phyloP scores from a whole-genome alignment of 495 filamentous ascomycete species.

The Haplographium delicatum region DNA sequence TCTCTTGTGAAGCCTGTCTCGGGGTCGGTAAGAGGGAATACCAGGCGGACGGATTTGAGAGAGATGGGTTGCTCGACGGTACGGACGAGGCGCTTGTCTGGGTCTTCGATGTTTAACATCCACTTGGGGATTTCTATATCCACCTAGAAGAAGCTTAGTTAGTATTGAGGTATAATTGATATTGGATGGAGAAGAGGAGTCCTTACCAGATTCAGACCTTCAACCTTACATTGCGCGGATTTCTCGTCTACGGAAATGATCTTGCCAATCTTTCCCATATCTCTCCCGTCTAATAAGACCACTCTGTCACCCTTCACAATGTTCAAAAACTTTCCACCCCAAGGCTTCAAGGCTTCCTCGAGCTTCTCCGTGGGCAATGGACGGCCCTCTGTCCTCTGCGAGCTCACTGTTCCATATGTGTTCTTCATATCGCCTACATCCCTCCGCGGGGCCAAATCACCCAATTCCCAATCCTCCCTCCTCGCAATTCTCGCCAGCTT shows the following conservation, averaged over 20 bases:
- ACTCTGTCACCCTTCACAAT: conserved; percentile 70
- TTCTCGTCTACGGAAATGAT: conserved; percentile 53
- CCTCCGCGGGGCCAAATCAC: conserved; percentile 66
- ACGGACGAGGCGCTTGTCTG: conserved; percentile 37
- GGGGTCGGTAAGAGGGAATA: conserved; percentile 64
- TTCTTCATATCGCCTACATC: conserved; percentile 46
- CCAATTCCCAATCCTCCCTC: conserved; percentile 70
- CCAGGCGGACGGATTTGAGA: conserved; percentile 69
- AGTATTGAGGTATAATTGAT: not conserved
- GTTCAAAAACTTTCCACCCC: conserved; percentile 53
- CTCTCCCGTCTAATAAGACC: conserved; percentile 66
- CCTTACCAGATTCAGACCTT: conserved; percentile 64
- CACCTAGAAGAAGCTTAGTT: conserved; percentile 34
- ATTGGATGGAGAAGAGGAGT: not conserved
- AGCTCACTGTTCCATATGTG: conserved; percentile 20
- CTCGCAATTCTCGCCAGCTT: conserved; percentile 31
- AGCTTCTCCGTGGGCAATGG: conserved; percentile 25
- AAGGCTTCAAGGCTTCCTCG: conserved; percentile 25
- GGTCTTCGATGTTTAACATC: conserved; percentile 36
- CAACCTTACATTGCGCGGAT: conserved; percentile 53
- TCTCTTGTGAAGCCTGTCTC: conserved; percentile 57
- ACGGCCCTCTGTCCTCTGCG: conserved; percentile 2
- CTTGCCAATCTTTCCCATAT: conserved; percentile 74
- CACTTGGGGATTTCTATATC: conserved; percentile 54
- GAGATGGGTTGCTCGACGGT: conserved; percentile 48